These are phyloP conservation scores for Metarhizium anisopliae DNA, from an alignment of 2,329 filamentous ascomycete genomes.

Conservation along the genomic window DNA sequence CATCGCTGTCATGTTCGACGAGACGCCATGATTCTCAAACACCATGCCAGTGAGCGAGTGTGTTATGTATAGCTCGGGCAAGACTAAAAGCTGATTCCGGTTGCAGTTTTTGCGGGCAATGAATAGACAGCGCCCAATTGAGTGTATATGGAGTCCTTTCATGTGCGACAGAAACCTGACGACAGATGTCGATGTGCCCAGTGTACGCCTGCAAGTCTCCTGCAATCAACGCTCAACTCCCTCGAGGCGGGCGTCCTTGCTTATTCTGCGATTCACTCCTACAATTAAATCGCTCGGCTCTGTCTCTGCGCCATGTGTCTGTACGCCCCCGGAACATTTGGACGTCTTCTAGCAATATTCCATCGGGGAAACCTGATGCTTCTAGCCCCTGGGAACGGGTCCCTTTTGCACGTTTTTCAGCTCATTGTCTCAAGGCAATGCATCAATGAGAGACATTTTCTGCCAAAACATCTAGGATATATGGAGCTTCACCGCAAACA, in stretches of 20 bases:
- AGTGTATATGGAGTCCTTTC: not conserved
- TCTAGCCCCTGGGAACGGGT: not conserved
- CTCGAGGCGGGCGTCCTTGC: not conserved
- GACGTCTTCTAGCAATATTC: conserved; percentile 7
- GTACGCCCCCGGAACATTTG: conserved; percentile 1
- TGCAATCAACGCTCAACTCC: not conserved
- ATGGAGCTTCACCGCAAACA: not conserved
- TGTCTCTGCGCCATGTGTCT: conserved; percentile 3
- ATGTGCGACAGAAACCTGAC: not conserved
- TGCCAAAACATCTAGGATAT: not conserved
- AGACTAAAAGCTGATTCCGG: not conserved
- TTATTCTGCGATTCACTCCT: not conserved
- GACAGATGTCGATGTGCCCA: not conserved
- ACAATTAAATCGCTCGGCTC: not conserved
- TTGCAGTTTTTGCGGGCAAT: not conserved
- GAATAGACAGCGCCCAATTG: not conserved
- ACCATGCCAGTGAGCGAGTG: not conserved
- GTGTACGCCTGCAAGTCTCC: no score
- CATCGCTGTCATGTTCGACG: not conserved
- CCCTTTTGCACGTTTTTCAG: not conserved
- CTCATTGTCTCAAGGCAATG: not conserved
- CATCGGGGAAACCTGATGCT: conserved; percentile 6
- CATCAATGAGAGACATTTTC: not conserved
- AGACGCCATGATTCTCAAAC: not conserved
- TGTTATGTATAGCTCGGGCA: not conserved